phyloP scores from a whole-genome alignment of 257 asterid genomes.

The Galeopsis tetrahit region DNA sequence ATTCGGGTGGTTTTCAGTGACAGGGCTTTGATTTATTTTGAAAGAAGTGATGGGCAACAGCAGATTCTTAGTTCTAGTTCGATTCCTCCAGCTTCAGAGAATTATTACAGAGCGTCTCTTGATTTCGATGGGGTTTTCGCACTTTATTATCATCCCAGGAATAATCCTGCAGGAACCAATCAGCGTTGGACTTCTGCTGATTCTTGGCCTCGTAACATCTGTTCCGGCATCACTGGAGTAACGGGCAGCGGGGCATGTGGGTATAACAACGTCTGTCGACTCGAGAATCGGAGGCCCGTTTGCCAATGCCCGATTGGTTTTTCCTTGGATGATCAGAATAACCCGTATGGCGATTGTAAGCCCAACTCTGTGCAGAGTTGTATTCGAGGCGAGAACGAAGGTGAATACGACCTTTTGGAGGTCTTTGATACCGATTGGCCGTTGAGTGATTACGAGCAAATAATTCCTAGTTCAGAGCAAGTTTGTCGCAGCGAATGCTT shows the following conservation, averaged over 20 bases:
- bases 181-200: slow-evolving; percentile 38
- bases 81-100: slow-evolving; percentile 28
- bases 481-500: slow-evolving; percentile 49
- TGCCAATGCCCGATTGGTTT: slow-evolving; percentile 60
- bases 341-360: slow-evolving; percentile 47
- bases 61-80: not conserved
- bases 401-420: slow-evolving; percentile 31
- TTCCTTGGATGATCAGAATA: slow-evolving; percentile 40
- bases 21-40: slow-evolving; percentile 36
- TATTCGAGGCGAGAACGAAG: slow-evolving; percentile 25
- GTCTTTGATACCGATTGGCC: slow-evolving; percentile 54
- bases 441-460: slow-evolving; percentile 33
- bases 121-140: slow-evolving; percentile 58
- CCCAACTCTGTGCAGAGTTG: slow-evolving; percentile 48
- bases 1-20: slow-evolving; percentile 38
- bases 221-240: not conserved
- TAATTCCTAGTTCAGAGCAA: slow-evolving; percentile 30
- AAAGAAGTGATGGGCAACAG: slow-evolving; percentile 35
- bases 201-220: slow-evolving; percentile 48
- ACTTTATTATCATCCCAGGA: slow-evolving; percentile 48
- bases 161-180: not conserved
- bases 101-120: slow-evolving; percentile 50
- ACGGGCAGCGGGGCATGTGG: slow-evolving; percentile 72
- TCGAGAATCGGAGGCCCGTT: slow-evolving; percentile 39
- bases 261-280: slow-evolving; percentile 50